phyloP scores from a whole-genome alignment of 805 yeast species.

The Hemisphaericaspora nanyangensis region DNA sequence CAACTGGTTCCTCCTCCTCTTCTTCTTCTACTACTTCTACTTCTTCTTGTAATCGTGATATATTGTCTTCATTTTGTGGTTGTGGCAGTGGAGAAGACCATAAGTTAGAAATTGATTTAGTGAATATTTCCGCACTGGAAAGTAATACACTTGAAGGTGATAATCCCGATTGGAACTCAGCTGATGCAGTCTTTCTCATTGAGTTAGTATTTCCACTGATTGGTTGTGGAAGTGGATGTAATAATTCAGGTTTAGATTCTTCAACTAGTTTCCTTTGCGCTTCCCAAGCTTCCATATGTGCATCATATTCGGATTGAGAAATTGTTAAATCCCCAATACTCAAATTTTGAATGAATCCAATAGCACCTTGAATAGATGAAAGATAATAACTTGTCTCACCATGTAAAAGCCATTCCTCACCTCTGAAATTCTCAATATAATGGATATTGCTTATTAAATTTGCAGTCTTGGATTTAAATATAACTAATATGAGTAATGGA shows the following conservation, averaged over 20 bases:
- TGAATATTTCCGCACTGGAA: slow-evolving; percentile 48
- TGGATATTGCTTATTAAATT: slow-evolving; percentile 72
- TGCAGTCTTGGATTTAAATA: slow-evolving; percentile 63
- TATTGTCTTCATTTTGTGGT: slow-evolving; percentile 3
- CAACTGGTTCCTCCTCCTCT: neutral
- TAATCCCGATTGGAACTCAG: slow-evolving; percentile 9
- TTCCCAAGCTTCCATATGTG: slow-evolving; percentile 50
- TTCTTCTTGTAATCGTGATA: neutral
- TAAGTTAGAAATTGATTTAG: slow-evolving; percentile 45
- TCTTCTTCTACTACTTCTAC: neutral
- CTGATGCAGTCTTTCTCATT: slow-evolving; percentile 5
- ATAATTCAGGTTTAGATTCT: neutral
- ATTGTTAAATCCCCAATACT: slow-evolving; percentile 51
- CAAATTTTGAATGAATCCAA: slow-evolving; percentile 68
- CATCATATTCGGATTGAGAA: slow-evolving; percentile 53
- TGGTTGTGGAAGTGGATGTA: slow-evolving; percentile 19
- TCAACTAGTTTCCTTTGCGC: slow-evolving; percentile 26
- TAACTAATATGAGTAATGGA: slow-evolving; percentile 80
- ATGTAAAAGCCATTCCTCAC: slow-evolving; percentile 59
- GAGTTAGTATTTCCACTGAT: neutral
- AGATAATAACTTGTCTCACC: slow-evolving; percentile 93
- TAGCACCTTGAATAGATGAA: slow-evolving; percentile 87
- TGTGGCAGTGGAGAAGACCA: slow-evolving; percentile 38
- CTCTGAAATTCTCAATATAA: slow-evolving; percentile 83
- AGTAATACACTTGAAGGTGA: slow-evolving; percentile 38